A percentile compares a stretch with the other conserved stretches of the same genome.
Evolutionary conservation across 805 yeast genomes (phyloP).

Genomic region (Komagataella phaffii): DNA sequence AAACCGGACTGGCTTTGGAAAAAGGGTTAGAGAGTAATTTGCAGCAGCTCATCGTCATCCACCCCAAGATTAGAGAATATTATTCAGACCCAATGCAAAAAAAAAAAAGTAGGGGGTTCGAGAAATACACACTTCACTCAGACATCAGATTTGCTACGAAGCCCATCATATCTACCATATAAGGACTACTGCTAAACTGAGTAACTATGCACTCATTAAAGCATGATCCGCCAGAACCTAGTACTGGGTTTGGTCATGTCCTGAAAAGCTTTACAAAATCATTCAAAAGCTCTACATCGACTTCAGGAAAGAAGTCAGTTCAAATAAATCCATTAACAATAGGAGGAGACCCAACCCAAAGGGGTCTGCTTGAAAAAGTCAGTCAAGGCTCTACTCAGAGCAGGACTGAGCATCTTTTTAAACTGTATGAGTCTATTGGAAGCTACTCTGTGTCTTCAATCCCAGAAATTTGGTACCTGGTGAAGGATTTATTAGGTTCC

Average conservation of each 20-base stretch:
- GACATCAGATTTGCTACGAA: background rate
- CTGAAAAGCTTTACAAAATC: constrained; percentile 14
- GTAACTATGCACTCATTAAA: background rate
- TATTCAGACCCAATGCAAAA: too few relatives aligned
- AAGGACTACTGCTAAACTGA: background rate
- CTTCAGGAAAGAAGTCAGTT: constrained; percentile 4
- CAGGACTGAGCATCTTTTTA: constrained; percentile 36
- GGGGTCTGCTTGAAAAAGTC: constrained; percentile 8
- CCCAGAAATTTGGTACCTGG: constrained; percentile 67
- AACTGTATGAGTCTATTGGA: constrained; percentile 35
- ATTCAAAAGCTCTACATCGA: constrained; percentile 3
- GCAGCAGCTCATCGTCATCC: too few relatives aligned
- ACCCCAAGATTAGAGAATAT: too few relatives aligned
- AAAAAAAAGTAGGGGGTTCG: background rate
- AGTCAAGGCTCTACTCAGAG: constrained; percentile 11
- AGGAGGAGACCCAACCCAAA: constrained; percentile 12
- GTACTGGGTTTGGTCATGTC: background rate
- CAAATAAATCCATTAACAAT: constrained; percentile 16
- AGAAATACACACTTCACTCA: background rate
- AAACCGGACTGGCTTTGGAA: too few relatives aligned
- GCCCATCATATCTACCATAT: background rate
- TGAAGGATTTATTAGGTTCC: constrained; percentile 35
- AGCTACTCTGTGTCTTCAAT: constrained; percentile 42
- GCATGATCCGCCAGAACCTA: background rate
- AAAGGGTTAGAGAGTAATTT: too few relatives aligned